Conservation (phyloP, 225 moss, liverwort and hornwort species). For the Anthoceros angustus region DNA sequence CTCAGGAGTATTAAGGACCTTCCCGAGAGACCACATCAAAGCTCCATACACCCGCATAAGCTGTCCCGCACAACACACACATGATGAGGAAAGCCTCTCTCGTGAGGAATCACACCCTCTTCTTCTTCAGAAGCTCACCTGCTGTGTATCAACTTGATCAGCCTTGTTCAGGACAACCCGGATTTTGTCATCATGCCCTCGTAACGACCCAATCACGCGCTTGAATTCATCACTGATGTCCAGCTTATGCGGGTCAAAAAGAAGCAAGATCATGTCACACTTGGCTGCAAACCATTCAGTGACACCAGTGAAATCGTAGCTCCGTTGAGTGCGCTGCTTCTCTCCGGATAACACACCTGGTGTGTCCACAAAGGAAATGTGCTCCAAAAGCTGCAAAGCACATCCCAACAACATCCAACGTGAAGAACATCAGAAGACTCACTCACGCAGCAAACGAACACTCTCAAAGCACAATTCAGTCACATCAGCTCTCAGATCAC, state of each 20-base stretch:
- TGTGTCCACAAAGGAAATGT: slow-evolving; percentile 93
- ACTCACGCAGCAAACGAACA: not conserved
- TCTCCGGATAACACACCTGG: slow-evolving; percentile 98
- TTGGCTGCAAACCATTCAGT: slow-evolving; percentile 98
- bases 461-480: too few species aligned
- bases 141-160: slow-evolving; percentile 94
- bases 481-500: too few species aligned
- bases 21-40: slow-evolving; percentile 98
- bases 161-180: slow-evolving; percentile 94
- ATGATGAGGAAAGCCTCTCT: not conserved
- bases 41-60: slow-evolving; percentile 98
- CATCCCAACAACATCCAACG: not conserved
- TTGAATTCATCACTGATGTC: slow-evolving; percentile 98
- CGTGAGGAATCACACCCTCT: not conserved
- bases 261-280: slow-evolving; percentile 77
- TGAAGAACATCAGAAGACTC: not conserved
- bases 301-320: slow-evolving; percentile 94
- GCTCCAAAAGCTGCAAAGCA: slow-evolving; percentile 56
- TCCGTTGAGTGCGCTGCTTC: slow-evolving; percentile 91
- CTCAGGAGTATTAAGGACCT: slow-evolving; percentile 93
- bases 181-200: slow-evolving; percentile 95
- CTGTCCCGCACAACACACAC: slow-evolving; percentile 24
- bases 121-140: slow-evolving; percentile 24
- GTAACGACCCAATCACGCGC: slow-evolving; percentile 72
- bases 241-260: slow-evolving; percentile 92